Evolutionary conservation across 2,329 filamentous ascomycete species (phyloP), one percentile per base, ranked within the genome.

Genomic region (Blastomyces parvus): DNA sequence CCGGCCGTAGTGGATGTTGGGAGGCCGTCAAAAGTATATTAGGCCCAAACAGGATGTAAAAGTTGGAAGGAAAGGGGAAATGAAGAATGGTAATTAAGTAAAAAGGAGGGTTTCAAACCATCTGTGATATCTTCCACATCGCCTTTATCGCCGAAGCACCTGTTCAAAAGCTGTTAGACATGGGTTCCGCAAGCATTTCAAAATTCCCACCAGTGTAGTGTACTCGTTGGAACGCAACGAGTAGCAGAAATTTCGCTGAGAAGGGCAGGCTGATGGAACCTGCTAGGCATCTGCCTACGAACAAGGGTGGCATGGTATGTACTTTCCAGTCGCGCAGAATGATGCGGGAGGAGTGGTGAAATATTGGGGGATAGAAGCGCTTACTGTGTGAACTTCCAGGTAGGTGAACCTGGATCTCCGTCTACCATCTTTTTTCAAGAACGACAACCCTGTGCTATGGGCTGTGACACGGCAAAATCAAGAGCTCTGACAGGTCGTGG

Each of bases 341-440:
- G 57, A 59, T 59, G 38, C 8, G 19, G 22, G n/a, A n/a, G 25
- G n/a, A 25, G 8, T 33, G 25, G 22, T 14, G 25, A 22, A 52
- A 38, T n/a, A 36, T 5, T 60, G 64, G 59, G 48, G 62, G 27
- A 62, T 11, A 3, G 46, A 53, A 66, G 59, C 65, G 84, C 91
- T 79, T 89, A 96, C 92, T 97, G 93, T 79, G 93, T 97, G 82
- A 97, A 97, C 84, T 97, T 97, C 93, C 93, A 97, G 81, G 92
- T 97, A 76, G 92, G 92, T 81, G 90, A 88, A 84, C 86, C 91
- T 81, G 89, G 84, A 82, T 96, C 91, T 82, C 88, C 89, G 86
- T 97, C 92, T 83, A 94, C 92, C 92, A 97, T 97, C 30, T 82
- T 88, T 93, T 78, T 74, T n/a, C n/a, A 74, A 73, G 68, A 69